Percentiles rank a stretch among this genome's conserved stretches.
These are phyloP conservation scores for Pistacia atlantica DNA, from an alignment of 345 rosid genomes.

Conservation along the genomic window DNA sequence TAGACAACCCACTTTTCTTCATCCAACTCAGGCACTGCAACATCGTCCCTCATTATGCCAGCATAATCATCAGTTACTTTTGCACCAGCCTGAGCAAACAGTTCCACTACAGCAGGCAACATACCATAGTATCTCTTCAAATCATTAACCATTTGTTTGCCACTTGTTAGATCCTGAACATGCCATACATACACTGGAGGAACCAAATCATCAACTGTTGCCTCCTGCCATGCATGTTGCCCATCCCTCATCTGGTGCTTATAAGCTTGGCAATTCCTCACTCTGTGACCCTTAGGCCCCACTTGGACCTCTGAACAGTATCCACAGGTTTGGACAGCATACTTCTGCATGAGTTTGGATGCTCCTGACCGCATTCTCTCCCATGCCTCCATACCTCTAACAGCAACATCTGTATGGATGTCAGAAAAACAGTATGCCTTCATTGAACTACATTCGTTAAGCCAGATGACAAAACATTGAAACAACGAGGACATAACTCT, in stretches of 20 bases:
- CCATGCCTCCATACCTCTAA: slow-evolving; percentile 47
- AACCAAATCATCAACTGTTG: slow-evolving; percentile 47
- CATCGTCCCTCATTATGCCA: slow-evolving; percentile 42
- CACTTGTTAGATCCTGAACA: slow-evolving; percentile 25
- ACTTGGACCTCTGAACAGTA: slow-evolving; percentile 54
- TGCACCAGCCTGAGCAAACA: slow-evolving; percentile 55
- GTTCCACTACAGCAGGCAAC: slow-evolving; percentile 52
- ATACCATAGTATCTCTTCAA: slow-evolving; percentile 54
- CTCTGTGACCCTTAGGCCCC: slow-evolving; percentile 55
- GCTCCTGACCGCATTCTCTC: slow-evolving; percentile 29
- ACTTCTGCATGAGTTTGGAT: slow-evolving; percentile 31
- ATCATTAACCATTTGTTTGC: slow-evolving; percentile 33
- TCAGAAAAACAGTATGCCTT: background rate
- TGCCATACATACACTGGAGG: slow-evolving; percentile 58
- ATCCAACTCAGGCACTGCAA: slow-evolving; percentile 22
- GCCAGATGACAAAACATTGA: background rate
- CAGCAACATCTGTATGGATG: slow-evolving; percentile 28
- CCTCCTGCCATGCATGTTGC: slow-evolving; percentile 63
- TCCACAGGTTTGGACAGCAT: slow-evolving; percentile 53
- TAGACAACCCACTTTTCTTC: too few relatives aligned
- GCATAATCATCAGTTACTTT: slow-evolving; percentile 30
- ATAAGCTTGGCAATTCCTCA: slow-evolving; percentile 50
- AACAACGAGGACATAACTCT: too few relatives aligned
- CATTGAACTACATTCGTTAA: background rate
- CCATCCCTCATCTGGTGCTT: slow-evolving; percentile 70